Evolutionary conservation across 2,329 filamentous ascomycete genomes (phyloP), one percentile per base, ranked within the genome.

Genomic region (Aspergillus tamarii): DNA sequence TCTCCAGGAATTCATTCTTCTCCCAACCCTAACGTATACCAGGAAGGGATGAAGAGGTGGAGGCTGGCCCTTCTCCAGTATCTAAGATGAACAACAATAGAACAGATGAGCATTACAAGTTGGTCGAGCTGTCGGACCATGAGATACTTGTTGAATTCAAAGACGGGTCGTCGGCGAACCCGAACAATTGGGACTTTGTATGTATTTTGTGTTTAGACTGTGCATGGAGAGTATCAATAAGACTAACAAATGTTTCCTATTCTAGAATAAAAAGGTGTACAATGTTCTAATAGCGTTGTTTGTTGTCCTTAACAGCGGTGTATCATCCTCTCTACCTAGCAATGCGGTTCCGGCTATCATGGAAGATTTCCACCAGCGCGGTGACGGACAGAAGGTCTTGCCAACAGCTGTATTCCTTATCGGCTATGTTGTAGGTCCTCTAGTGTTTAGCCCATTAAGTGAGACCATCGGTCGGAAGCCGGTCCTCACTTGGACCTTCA

Each of bases 401-500:
- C 77, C 77, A 10, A 78, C 77, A 0, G 74, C 76, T 5, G 70
- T 77, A 7, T 80, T 78, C 53, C 67, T 80, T 0, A 71, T 78
- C 21, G 78, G 77, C 2, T 80, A 78, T 61, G 73, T 75, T 5
- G 67, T 82, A 11, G 81, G 80, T 0, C 80, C 81, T 1, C 63
- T 81, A 1, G 61, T 80, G 0, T 81, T 78, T 45, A 80, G 78
- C 5, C 81, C 81, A 0, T 65, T 82, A 2, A 81, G 78, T n/a
- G 81, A 83, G 57, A 73, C 76, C 2, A 70, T 77, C 46, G 81
- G 81, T 1, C 73, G 81, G 0, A 76, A 70, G 56, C 70, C 74
- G 1, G 76, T 82, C 8, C 70, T 88, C 64, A 75, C 88, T 0
- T 76, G 72, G 11, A 84, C 85, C 0, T 87, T 88, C 63, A 54